Evolutionary conservation across 2,329 filamentous ascomycete species (phyloP), one percentile per base, ranked within the genome.

Genomic region (Fusarium falciforme): DNA sequence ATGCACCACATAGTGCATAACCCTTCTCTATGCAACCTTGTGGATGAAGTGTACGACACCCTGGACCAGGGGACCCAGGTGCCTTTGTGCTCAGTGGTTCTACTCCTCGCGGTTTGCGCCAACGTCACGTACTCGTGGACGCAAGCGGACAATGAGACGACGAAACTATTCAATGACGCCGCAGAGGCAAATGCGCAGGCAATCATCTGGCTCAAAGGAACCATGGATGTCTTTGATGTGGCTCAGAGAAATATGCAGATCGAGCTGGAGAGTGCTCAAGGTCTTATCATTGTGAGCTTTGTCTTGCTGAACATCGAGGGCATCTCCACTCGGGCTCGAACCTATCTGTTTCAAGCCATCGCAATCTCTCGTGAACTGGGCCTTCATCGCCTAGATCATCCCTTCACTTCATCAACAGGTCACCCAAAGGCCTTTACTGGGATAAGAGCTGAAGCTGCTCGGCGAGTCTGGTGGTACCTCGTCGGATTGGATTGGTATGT

Each of bases 391-490:
- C 70, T 85, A 0, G 85, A 86, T 58, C 77, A 82, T n/a, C 74
- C 80, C 3, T 70, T 74, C 5, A 70, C 73, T 8, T 57, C 67
- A 5, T 33, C 68, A 8, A 64, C 70, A 10, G 71, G 72, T 1
- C 75, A 76, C 4, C 38, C 67, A 20, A 74, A 79, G 9, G 79
- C 77, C 20, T 65, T 68, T 22, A 69, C 70, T 4, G 79, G 77
- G 22, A 16, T 81, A 1, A 77, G 77, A 36, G 76, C 72, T 6
- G 85, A 86, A 63, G 79, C 83, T 40, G 84, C 82, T 44, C 77
- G 85, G 20, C 79, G 85, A 54, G 71, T 85, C 5, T 86, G 85
- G 85, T 86, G 85, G 84, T 84, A 85, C 69, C 76, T 86, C 7
- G 80, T 80, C 11, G 77, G 81, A 1, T 83, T 81, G 6, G 84